Evolutionary conservation across 306 rosid species (phyloP).

Genomic region (Echinosophora koreensis): DNA sequence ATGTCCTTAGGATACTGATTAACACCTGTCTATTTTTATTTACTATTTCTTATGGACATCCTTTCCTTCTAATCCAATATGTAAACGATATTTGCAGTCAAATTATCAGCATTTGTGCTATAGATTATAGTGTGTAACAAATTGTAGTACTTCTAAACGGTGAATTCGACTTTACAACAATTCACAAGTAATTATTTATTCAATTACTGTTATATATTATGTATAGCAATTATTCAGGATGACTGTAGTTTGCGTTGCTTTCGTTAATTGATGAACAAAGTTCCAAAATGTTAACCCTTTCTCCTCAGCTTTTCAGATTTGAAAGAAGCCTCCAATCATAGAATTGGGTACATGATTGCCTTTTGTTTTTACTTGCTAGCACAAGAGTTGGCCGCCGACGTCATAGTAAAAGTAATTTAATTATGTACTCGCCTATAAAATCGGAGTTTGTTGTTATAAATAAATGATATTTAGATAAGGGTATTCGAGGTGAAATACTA

Average conservation of each 20-base stretch:
- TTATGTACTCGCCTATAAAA: background rate
- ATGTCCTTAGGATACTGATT: too few relatives aligned
- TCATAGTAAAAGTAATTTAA: background rate
- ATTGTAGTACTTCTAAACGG: background rate
- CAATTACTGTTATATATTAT: background rate
- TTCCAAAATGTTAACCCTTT: conserved; percentile 10
- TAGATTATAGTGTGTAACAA: background rate
- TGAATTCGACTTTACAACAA: background rate
- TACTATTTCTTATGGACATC: background rate
- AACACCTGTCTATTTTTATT: too few relatives aligned
- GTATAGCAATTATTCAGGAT: background rate
- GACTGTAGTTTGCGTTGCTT: conserved; percentile 22
- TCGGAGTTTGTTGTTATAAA: background rate
- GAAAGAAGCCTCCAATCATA: conserved; percentile 25
- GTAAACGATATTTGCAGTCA: too few relatives aligned
- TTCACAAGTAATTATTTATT: conserved; percentile 11
- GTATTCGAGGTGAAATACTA: background rate
- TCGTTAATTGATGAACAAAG: conserved; percentile 10
- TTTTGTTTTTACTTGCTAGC: background rate
- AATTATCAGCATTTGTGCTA: background rate
- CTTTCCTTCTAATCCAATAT: conserved; percentile 1
- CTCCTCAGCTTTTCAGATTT: background rate
- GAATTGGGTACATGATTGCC: conserved; percentile 15
- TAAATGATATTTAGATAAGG: background rate
- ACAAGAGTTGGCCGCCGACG: background rate